Percentiles rank a stretch among this genome's conserved stretches.
These are phyloP conservation scores for Hypholoma fasciculare DNA, from an alignment of 768 basidiomycete species.

Conservation along the genomic window DNA sequence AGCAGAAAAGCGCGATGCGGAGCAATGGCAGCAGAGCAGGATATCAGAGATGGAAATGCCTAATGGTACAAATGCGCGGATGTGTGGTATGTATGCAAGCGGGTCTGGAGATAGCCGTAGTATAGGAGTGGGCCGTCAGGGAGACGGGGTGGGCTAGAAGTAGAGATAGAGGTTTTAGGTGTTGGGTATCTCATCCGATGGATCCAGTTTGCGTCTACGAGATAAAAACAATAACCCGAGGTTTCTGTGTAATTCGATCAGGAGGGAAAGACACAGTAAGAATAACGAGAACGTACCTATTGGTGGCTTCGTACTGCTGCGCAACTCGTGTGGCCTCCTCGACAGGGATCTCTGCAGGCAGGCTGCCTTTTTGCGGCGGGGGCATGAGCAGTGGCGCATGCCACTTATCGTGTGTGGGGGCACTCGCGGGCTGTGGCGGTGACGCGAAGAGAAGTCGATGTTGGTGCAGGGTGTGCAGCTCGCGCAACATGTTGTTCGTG, in stretches of 20 bases:
- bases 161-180: background rate
- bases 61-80: conserved; percentile 7
- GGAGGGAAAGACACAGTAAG: background rate
- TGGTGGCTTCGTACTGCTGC: conserved; percentile 61
- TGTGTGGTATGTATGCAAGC: background rate
- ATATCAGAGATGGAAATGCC: background rate
- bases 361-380: background rate
- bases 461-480: conserved; percentile 68
- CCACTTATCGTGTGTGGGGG: background rate
- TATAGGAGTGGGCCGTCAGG: background rate
- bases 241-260: conserved; percentile 37
- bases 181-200: conserved; percentile 12
- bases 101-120: background rate
- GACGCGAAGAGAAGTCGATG: conserved; percentile 54
- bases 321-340: conserved; percentile 49
- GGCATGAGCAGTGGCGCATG: background rate
- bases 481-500: conserved; percentile 66
- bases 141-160: background rate
- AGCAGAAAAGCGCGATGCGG: background rate
- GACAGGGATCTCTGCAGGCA: background rate
- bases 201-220: conserved; percentile 40
- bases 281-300: conserved; percentile 46
- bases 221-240: conserved; percentile 67
- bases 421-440: conserved; percentile 8
- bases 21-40: background rate